Percentiles rank a stretch among this genome's conserved stretches.
Evolutionary conservation across 1,284 basidiomycete species (phyloP).

Genomic region (Vanrija sp.): DNA sequence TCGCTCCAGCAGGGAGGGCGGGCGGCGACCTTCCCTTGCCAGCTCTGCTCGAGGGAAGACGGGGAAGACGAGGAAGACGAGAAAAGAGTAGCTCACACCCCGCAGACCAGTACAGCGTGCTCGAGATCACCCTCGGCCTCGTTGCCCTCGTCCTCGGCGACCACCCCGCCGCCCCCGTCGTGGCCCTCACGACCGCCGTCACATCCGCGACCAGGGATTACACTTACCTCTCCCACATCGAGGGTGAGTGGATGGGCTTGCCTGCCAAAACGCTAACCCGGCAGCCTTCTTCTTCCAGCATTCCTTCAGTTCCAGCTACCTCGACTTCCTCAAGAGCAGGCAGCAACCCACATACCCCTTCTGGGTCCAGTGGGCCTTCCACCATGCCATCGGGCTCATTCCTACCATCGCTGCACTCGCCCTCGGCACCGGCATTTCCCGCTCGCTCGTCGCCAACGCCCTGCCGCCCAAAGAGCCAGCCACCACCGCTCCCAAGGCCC

Average conservation of each 20-base stretch:
- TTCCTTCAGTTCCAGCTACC: no score
- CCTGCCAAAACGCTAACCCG: neutral
- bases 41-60: no score
- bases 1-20: no score
- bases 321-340: conserved; percentile 61
- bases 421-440: conserved; percentile 30
- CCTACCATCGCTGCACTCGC: conserved; percentile 32
- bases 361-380: conserved; percentile 61
- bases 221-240: conserved; percentile 49
- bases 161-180: conserved; percentile 55
- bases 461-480: neutral
- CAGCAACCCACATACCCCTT: conserved; percentile 63
- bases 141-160: conserved; percentile 66
- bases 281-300: conserved; percentile 42
- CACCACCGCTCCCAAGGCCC: neutral
- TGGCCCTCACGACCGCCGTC: conserved; percentile 66
- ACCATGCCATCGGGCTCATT: conserved; percentile 54
- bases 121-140: conserved; percentile 63
- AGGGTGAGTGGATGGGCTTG: no score
- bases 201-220: conserved; percentile 79
- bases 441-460: conserved; percentile 10
- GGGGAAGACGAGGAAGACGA: conserved; percentile 2
- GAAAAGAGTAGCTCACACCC: conserved; percentile 5
- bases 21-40: no score
- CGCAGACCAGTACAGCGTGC: conserved; percentile 47